Evolutionary conservation across 2,329 filamentous ascomycete species (phyloP).

Genomic region (Arthrobotrys iridis): DNA sequence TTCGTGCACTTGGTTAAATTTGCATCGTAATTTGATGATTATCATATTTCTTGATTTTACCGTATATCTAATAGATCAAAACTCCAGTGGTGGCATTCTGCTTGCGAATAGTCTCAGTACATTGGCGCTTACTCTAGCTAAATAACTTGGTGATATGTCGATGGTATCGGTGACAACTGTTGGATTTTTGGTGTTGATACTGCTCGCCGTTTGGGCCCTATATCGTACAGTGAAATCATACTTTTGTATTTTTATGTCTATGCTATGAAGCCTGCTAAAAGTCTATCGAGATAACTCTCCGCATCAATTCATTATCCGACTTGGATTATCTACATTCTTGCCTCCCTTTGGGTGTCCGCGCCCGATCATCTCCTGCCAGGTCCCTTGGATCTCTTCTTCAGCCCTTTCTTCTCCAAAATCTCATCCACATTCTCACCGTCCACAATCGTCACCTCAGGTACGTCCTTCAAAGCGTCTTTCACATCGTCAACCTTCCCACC

Average conservation of each 20-base stretch:
- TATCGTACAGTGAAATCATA: background rate
- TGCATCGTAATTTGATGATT: too few species aligned
- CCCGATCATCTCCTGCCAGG: constrained; percentile 24
- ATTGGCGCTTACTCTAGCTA: too few species aligned
- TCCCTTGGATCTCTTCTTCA: constrained; percentile 48
- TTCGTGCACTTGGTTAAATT: too few species aligned
- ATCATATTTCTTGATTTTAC: too few species aligned
- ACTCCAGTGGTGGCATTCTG: too few species aligned
- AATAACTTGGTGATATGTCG: too few species aligned
- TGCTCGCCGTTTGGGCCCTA: too few species aligned
- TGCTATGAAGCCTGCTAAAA: constrained; percentile 8
- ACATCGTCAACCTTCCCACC: constrained; percentile 55
- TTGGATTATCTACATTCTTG: background rate
- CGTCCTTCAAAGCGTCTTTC: constrained; percentile 61
- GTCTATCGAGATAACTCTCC: background rate
- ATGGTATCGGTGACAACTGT: too few species aligned
- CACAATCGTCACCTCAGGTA: constrained; percentile 58
- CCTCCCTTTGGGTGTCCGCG: background rate
- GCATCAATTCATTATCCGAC: constrained; percentile 1
- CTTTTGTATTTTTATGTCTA: constrained; percentile 8
- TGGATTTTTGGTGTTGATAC: background rate
- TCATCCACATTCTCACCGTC: constrained; percentile 64
- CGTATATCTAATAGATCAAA: too few species aligned
- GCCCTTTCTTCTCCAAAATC: constrained; percentile 45
- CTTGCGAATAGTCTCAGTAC: too few species aligned